Base-by-base conservation (phyloP, 1,284 basidiomycete species). In the Leccinum subrobustum region DNA sequence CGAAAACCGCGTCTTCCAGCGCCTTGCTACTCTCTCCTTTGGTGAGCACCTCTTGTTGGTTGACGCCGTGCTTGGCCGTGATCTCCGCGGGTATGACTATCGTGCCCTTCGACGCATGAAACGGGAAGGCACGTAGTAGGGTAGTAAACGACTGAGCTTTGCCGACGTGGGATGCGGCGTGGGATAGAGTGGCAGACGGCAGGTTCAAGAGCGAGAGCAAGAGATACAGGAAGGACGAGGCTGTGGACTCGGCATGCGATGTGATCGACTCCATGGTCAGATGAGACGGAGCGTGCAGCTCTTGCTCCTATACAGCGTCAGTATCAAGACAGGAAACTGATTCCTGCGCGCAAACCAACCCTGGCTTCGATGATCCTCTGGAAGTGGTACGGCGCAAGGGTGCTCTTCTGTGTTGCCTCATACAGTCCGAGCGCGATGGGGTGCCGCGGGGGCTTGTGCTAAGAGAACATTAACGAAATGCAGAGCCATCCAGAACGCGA, bases 41-140 rank as follows among this genome's bases (percentile, higher is more conserved):
- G 35, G 91, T 81, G 72, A 95, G 89, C 9, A 97, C 88, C 29
- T 95, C 90, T 73, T 97, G 94, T 72, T 96, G 93, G 52, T 84
- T 86, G 11, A 97, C 88, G 7, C 86, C 83, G 69, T 95, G 88
- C 64, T 84, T 87, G 48, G 89, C 87, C 9, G 89, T 89, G 53
- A 96, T 85, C 68, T 96, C 94, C 12, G 88, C 83, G 2, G 96
- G 96, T 44, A 98, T 86, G 29, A 92, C 84, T 76, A 95, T 85
- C 63, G 84, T 81, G 35, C 91, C 84, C 57, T 88, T 85, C 42
- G 84, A 83, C 9, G 87, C 86, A 67, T 94, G 88, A 66, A 86
- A 88, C 5, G 93, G 91, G 25, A 95, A 77, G 8, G 84, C 88
- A 37, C 92, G 88, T 54, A 96, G 79, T 54, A 95, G 81, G 2